A percentile compares a stretch with the other conserved stretches of the same genome.
Evolutionary conservation across 768 basidiomycete species (phyloP).

Genomic region (Boletus reticuloceps): DNA sequence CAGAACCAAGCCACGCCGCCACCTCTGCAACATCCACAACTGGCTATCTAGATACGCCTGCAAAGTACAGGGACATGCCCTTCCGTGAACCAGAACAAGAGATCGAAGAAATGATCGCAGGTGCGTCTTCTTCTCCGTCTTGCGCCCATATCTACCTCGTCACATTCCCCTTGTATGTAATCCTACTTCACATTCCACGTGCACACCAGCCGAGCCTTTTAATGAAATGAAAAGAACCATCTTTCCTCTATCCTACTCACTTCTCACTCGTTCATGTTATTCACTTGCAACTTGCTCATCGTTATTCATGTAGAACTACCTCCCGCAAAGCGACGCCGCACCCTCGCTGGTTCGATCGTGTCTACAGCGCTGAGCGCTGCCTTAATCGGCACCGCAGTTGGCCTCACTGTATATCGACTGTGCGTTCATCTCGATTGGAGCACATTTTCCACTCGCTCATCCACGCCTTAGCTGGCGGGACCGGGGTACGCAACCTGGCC

Average conservation of each 20-base stretch:
- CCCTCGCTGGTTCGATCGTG: slow-evolving; percentile 78
- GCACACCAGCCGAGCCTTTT: slow-evolving; percentile 6
- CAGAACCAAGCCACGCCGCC: slow-evolving; percentile 52
- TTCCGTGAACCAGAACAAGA: slow-evolving; percentile 35
- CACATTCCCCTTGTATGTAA: slow-evolving; percentile 20
- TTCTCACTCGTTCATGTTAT: slow-evolving; percentile 27
- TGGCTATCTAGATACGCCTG: slow-evolving; percentile 70
- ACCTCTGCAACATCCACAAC: slow-evolving; percentile 51
- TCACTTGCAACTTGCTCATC: slow-evolving; percentile 40
- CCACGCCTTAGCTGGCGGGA: slow-evolving; percentile 37
- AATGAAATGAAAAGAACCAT: slow-evolving; percentile 13
- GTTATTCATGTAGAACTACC: slow-evolving; percentile 66
- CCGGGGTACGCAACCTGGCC: slow-evolving; percentile 56
- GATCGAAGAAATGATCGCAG: slow-evolving; percentile 45
- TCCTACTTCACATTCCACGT: slow-evolving; percentile 18
- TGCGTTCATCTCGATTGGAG: slow-evolving; percentile 38
- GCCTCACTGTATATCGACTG: slow-evolving; percentile 84
- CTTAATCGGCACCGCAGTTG: slow-evolving; percentile 83
- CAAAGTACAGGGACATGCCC: slow-evolving; percentile 50
- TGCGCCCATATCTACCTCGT: slow-evolving; percentile 21
- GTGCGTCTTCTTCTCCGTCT: slow-evolving; percentile 32
- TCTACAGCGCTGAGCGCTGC: slow-evolving; percentile 84
- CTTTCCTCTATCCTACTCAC: slow-evolving; percentile 10
- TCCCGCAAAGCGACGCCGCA: slow-evolving; percentile 76
- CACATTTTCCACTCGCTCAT: not conserved